These are phyloP conservation scores for Yarrowia keelungensis DNA, from an alignment of 805 yeast species.

Conservation along the genomic window DNA sequence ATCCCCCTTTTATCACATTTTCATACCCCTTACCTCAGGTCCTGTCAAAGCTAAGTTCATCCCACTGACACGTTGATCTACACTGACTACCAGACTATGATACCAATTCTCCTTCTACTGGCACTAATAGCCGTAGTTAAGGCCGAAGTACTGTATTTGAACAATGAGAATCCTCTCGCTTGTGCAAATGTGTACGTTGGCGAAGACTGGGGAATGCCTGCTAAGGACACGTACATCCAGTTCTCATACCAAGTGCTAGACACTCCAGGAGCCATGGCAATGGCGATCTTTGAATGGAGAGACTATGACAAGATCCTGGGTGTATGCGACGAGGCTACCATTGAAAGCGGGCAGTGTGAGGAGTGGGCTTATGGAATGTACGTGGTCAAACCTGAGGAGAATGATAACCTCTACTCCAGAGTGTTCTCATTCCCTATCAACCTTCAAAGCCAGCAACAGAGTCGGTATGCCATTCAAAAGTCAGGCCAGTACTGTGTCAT, in stretches of 20 bases:
- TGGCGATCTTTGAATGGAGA: conserved; percentile 13
- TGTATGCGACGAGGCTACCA: conserved; percentile 1
- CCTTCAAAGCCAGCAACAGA: neutral
- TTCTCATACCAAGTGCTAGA: conserved; percentile 2
- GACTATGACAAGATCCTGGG: neutral
- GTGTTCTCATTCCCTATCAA: neutral
- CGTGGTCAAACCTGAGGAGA: conserved; percentile 6
- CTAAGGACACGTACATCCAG: conserved; percentile 3
- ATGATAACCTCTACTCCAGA: neutral
- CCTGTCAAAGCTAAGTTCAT: no score
- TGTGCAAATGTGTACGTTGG: conserved; percentile 6
- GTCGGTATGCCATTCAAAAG: neutral
- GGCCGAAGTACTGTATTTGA: conserved; percentile 9
- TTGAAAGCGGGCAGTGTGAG: neutral
- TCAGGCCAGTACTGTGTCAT: conserved; percentile 10
- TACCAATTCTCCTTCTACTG: neutral
- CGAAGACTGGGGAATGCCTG: neutral
- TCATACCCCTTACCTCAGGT: no score
- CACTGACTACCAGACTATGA: neutral
- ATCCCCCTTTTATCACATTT: no score
- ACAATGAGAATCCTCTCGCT: conserved; percentile 1
- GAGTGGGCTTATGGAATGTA: neutral
- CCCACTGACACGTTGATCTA: neutral
- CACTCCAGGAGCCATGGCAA: neutral
- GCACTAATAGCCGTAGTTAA: neutral